Conservation (phyloP, 176 grass and related monocot species). For the Eragrostis nindensis region DNA sequence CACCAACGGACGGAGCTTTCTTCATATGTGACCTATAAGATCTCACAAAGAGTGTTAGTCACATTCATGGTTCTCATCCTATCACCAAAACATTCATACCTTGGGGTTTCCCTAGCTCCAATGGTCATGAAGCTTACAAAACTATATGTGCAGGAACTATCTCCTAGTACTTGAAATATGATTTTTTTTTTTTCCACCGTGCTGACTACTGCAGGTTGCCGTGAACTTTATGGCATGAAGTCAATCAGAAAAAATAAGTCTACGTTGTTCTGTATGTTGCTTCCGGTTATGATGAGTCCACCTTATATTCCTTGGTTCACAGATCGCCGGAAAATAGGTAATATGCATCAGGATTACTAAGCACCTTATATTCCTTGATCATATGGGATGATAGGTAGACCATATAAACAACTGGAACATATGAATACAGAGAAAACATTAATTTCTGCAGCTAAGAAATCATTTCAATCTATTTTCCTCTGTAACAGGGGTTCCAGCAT, state of each 20-base stretch:
- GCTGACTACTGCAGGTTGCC: neutral
- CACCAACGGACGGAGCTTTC: too few species aligned
- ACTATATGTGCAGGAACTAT: neutral
- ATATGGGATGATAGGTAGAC: neutral
- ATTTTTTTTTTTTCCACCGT: too few species aligned
- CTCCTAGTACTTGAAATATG: neutral
- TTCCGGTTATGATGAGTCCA: neutral
- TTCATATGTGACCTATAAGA: too few species aligned
- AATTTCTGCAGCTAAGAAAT: neutral
- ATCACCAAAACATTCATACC: too few species aligned
- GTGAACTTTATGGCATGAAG: neutral
- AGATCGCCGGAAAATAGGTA: neutral
- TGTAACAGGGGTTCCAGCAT: neutral
- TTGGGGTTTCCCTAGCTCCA: too few species aligned
- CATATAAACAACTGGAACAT: neutral
- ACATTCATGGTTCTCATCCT: too few species aligned
- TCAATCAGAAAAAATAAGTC: neutral
- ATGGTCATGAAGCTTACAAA: too few species aligned
- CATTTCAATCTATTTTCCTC: too few species aligned
- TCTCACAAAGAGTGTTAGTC: too few species aligned
- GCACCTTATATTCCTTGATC: too few species aligned
- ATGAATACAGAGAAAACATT: too few species aligned
- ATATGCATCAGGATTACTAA: neutral
- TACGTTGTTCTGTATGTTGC: neutral
- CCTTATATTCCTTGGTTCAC: too few species aligned